A percentile compares a stretch with the other conserved stretches of the same genome.
Evolutionary conservation across 169 alveolate species (phyloP).

Genomic region (Eimeria zaria): DNA sequence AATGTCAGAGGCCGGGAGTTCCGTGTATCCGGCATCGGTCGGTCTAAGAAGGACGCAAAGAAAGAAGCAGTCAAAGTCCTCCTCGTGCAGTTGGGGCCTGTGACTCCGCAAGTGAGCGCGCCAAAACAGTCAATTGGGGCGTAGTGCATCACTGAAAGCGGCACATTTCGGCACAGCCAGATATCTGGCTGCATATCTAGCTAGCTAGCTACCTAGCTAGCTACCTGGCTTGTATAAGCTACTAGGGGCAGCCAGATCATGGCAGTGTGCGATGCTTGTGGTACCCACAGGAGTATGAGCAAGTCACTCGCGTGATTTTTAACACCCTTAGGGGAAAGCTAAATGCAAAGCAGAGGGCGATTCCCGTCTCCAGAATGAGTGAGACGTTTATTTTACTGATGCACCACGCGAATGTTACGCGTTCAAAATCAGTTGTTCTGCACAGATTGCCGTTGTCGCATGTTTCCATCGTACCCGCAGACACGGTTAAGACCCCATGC

Average conservation of each 20-base stretch:
- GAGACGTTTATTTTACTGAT: not conserved
- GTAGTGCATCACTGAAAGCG: not conserved
- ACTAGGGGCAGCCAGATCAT: not conserved
- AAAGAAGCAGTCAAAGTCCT: constrained; percentile 78
- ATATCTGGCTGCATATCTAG: too few relatives aligned
- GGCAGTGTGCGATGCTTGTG: not conserved
- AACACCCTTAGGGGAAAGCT: constrained; percentile 79
- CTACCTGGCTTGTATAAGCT: too few relatives aligned
- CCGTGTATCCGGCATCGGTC: constrained; percentile 64
- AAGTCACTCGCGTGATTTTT: constrained; percentile 77
- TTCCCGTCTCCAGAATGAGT: constrained; percentile 68
- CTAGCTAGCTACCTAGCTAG: too few relatives aligned
- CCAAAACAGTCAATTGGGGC: not conserved
- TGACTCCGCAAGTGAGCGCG: constrained; percentile 64
- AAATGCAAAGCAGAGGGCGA: constrained; percentile 73
- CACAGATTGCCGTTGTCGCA: not conserved
- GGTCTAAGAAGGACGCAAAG: constrained; percentile 82
- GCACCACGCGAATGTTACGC: not conserved
- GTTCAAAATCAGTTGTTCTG: not conserved
- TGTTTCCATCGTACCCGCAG: not conserved
- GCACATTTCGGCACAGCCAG: not conserved
- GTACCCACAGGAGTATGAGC: constrained; percentile 79
- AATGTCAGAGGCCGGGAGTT: constrained; percentile 43
- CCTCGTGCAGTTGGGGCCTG: constrained; percentile 73
- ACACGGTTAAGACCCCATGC: not conserved